Evolutionary conservation across 352 stramenopile genomes (phyloP).

Genomic region (Globisporangium acanthophoron): DNA sequence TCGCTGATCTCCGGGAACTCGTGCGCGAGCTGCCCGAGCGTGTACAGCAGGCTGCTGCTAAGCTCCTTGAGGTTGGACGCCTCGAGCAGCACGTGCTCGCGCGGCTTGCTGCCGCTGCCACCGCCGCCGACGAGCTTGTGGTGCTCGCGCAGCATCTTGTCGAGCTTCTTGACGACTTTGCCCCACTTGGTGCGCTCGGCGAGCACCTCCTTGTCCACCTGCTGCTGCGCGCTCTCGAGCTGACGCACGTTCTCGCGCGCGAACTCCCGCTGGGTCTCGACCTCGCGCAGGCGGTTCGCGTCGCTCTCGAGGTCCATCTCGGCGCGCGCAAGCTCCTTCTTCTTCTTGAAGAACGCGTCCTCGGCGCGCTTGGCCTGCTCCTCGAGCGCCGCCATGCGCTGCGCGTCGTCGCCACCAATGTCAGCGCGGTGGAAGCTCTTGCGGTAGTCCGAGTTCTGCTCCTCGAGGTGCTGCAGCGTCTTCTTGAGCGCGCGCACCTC

Average conservation of each 20-base stretch:
- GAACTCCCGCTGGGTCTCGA: conserved; percentile 66
- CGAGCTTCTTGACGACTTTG: conserved; percentile 70
- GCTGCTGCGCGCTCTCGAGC: conserved; percentile 44
- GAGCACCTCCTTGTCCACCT: conserved; percentile 72
- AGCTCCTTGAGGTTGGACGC: conserved; percentile 76
- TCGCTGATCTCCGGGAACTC: conserved; percentile 94
- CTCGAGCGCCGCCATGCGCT: conserved; percentile 85
- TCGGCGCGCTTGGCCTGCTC: conserved; percentile 83
- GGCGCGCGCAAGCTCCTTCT: conserved; percentile 91
- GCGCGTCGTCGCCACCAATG: conserved; percentile 74
- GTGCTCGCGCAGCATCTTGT: conserved; percentile 60
- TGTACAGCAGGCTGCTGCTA: conserved; percentile 85
- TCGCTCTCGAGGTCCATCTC: conserved; percentile 82
- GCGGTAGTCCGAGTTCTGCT: conserved; percentile 92
- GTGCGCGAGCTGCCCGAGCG: conserved; percentile 88
- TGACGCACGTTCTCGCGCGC: conserved; percentile 56
- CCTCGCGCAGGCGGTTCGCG: conserved; percentile 51
- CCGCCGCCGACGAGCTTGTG: conserved; percentile 28
- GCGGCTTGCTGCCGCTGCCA: conserved; percentile 20
- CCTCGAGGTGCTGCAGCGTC: conserved; percentile 90
- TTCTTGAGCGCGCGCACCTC: conserved; percentile 92
- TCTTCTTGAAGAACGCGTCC: conserved; percentile 89
- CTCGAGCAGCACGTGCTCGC: conserved; percentile 85
- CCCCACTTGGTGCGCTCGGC: conserved; percentile 57
- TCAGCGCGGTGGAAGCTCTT: conserved; percentile 92